Evolutionary conservation across 768 basidiomycete genomes (phyloP), one percentile per base, ranked within the genome.

Genomic region (Panaeolus cyanescens): DNA sequence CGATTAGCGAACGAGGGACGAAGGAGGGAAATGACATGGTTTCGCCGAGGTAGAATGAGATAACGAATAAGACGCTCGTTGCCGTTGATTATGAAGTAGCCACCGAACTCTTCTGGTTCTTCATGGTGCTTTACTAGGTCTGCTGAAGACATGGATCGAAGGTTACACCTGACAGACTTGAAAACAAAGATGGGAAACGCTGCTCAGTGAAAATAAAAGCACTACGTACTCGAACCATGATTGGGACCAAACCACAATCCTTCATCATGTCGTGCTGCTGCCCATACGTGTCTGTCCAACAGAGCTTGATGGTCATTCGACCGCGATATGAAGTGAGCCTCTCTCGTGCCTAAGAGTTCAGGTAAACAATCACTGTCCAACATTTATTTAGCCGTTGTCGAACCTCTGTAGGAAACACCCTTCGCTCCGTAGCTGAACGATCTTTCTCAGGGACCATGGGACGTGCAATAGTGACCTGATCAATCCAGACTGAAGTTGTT

Each of bases 41-140:
- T 95, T 57, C 97, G 86, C 28, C 97, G 90, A 12, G 96, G 96
- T 36, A 99, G 84, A 69, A 99, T 95, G 71, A 99, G 88, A 77
- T 95, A 98, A 64, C 97, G 94, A 67, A 99, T 96, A 64, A 99
- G 86, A 77, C 95, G 94, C 77, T 99, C 97, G 76, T 98, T 99
- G 63, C 97, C 97, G 74, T 99, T 99, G 75, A 99, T 88, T 71
- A 99, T 86, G 72, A 99, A 99, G 77, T 99, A 99, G 30, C 96
- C 97, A 56, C 97, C 97, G 70, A 98, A 98, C 74, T 99, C 97
- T 77, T 97, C 95, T 1, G 97, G 89, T 70, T 99, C 97, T 81
- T 99, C 97, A 71, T 96, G 91, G 63, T 90, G 89, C 59, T 80
- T 78, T 59, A 99, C 94, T 45, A 99, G 88, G 50, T 94, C 90